Evolutionary conservation across 1,284 basidiomycete genomes (phyloP).

Genomic region (Puccinia coronata): DNA sequence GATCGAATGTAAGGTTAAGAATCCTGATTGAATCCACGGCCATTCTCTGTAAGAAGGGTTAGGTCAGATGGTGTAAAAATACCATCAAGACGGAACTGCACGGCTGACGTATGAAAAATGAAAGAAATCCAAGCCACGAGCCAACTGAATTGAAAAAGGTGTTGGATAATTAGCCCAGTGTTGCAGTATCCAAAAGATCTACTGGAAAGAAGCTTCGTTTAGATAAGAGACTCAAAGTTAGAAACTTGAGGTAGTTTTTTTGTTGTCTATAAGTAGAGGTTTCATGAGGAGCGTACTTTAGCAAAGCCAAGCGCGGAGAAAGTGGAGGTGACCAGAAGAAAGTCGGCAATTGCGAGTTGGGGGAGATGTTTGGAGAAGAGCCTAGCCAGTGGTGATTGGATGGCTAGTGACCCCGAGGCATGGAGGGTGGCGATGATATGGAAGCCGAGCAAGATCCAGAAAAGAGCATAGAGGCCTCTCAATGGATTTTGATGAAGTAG

Average conservation of each 20-base stretch:
- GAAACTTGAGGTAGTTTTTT: not conserved
- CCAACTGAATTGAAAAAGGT: conserved; percentile 71
- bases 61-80: no score
- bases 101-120: conserved; percentile 63
- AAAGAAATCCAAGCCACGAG: conserved; percentile 73
- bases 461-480: conserved; percentile 87
- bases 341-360: conserved; percentile 80
- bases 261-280: conserved; percentile 19
- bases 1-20: conserved; percentile 85
- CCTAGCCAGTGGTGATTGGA: conserved; percentile 75
- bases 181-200: conserved; percentile 78
- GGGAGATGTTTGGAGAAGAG: conserved; percentile 85
- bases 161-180: conserved; percentile 74
- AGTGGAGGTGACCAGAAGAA: conserved; percentile 74
- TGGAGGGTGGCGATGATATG: conserved; percentile 63
- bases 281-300: conserved; percentile 62
- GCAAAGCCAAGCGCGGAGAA: conserved; percentile 78
- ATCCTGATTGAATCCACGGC: conserved; percentile 98
- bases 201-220: conserved; percentile 62
- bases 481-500: conserved; percentile 77
- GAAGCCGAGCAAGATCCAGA: conserved; percentile 66
- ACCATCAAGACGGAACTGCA: not conserved
- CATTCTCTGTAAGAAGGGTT: conserved; percentile 67
- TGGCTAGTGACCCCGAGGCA: conserved; percentile 72
- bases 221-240: not conserved